phyloP scores from a whole-genome alignment of 2,329 filamentous ascomycete genomes.

The Colletotrichum abscissum region DNA sequence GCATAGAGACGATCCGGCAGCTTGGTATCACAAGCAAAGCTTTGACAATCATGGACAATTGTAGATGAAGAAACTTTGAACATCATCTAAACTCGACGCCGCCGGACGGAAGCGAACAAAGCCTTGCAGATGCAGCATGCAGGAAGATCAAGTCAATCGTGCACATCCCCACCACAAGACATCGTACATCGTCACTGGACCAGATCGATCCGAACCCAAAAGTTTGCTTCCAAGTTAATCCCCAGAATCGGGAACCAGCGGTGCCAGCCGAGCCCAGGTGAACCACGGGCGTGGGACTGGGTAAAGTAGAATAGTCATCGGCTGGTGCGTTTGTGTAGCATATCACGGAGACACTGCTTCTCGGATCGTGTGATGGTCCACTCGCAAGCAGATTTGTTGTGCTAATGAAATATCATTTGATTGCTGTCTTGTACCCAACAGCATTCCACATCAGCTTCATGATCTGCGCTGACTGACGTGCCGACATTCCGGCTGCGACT shows the following conservation, averaged over 20 bases:
- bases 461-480: slow-evolving; percentile 3
- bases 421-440: background rate
- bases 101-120: slow-evolving; percentile 6
- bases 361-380: background rate
- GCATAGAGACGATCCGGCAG: background rate
- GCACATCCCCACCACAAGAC: background rate
- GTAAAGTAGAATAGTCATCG: background rate
- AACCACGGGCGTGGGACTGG: background rate
- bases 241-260: background rate
- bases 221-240: background rate
- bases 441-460: background rate
- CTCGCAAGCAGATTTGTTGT: background rate
- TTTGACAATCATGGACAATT: background rate
- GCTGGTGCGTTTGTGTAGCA: background rate
- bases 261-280: background rate
- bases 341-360: too few species aligned
- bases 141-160: background rate
- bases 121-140: background rate
- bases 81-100: background rate
- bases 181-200: background rate
- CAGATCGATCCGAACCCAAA: background rate
- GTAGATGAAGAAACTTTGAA: background rate
- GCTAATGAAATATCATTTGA: background rate
- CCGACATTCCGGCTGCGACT: slow-evolving; percentile 1
- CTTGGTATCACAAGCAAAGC: slow-evolving; percentile 15